Evolutionary conservation across 1,284 basidiomycete species (phyloP), one percentile per base, ranked within the genome.

Genomic region (Leccinum fallax): DNA sequence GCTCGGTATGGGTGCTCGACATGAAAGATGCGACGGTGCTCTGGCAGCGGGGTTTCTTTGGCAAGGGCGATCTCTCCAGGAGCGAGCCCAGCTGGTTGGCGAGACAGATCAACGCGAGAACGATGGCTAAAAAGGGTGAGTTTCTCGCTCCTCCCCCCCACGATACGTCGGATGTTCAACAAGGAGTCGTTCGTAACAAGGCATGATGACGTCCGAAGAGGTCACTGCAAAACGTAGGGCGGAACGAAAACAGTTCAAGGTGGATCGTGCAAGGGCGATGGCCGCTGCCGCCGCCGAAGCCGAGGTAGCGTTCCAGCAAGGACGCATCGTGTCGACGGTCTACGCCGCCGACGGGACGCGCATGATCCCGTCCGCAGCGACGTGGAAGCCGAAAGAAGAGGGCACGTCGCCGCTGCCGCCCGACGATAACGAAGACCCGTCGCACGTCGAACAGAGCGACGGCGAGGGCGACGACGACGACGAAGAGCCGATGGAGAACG

Each of bases 11-110:
- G 92, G 82, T 97, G 1, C 77, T 81, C 0, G 83, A 88, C 62
- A 73, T 79, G 26, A 79, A 76, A 24, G 85, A 93, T 71, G 85
- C 86, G 40, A 80, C 81, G 66, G 77, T 89, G 1, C 81, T 99
- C 28, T 99, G 97, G 93, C 81, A 86, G 52, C 81, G 92, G 61
- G 97, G 97, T 0, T 98, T 98, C 80, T 99, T 98, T 74, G 97
- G 97, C 21, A 99, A 99, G 76, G 97, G 97, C 1, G 91, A 91
- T 70, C 79, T 99, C 55, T 95, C 93, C 40, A 79, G 97, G 59
- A 97, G 94, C 75, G 97, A 99, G 75, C 97, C 97, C 1, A 95
- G 88, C 55, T 99, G 97, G 97, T 79, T 89, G 65, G 85, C 85
- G 36, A 81, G 93, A 63, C 87, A 91, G 67, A 79, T 90, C 46